Evolutionary conservation across 306 rosid species (phyloP), one percentile per base, ranked within the genome.

Genomic region (Begonia masoniana): DNA sequence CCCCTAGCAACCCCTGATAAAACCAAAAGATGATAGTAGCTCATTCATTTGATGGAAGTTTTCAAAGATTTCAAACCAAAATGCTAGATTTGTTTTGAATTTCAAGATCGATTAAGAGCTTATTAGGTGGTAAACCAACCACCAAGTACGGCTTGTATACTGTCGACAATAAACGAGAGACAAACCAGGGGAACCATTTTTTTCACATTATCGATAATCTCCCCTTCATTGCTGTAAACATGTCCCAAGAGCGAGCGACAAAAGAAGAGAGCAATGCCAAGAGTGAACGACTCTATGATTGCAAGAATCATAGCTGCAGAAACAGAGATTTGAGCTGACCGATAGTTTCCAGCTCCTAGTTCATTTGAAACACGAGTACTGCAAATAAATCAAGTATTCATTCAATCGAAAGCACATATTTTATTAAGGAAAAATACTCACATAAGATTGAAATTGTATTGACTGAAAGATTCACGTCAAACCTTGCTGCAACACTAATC

Each of bases 281-380:
- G 64, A 50, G 77, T 42, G 45, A 52, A 54, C 16, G 80, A 21
- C 68, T 82, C 84, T 0, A 62, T 6, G 7, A 72, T 36, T 43
- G 76, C 58, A 1, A 85, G 67, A 48, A 61, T 63, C 62, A 76
- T 56, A 10, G 63, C 77, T 26, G 76, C 91, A 11, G 51, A 39
- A 21, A 79, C 71, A 48, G 75, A 74, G 13, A 71, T 31, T 0
- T 68, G 78, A 15, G 87, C 87, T 12, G 64, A 74, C 43, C 51
- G 50, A 15, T 84, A 73, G 59, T 79, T 76, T 50, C 87, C 82
- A 13, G 91, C 84, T 59, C 87, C 91, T 65, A 85, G 50, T 74
- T 81, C 95, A 70, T 85, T 85, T 43, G 91, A 78, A 54, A 85
- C 76, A 47, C 95, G 78, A 47, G 84, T 82, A 64, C 95, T 82